These are phyloP conservation scores for Suillus sp. DNA, from an alignment of 768 basidiomycete species.

Conservation along the genomic window DNA sequence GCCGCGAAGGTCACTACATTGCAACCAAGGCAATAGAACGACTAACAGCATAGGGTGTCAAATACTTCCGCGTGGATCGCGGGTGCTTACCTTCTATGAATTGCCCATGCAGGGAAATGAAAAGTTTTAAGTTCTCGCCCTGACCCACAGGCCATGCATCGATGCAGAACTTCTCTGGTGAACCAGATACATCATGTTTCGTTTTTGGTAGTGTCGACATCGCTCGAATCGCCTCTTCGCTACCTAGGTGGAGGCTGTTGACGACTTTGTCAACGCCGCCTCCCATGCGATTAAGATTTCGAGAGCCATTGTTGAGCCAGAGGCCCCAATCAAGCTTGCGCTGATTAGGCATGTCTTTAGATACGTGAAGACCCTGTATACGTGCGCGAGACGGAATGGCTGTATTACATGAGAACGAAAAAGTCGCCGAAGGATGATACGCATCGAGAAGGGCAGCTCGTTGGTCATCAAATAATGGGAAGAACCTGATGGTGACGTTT, in stretches of 20 bases:
- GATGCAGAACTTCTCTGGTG: slow-evolving; percentile 81
- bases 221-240: slow-evolving; percentile 60
- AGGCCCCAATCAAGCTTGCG: slow-evolving; percentile 75
- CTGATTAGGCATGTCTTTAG: slow-evolving; percentile 77
- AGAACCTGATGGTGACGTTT: slow-evolving; percentile 57
- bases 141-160: slow-evolving; percentile 81
- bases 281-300: slow-evolving; percentile 75
- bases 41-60: not conserved
- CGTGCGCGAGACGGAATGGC: slow-evolving; percentile 77
- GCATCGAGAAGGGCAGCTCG: slow-evolving; percentile 66
- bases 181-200: slow-evolving; percentile 77
- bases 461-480: slow-evolving; percentile 80
- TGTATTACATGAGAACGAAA: slow-evolving; percentile 88
- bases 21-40: slow-evolving; percentile 5
- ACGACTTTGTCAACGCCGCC: slow-evolving; percentile 62
- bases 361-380: slow-evolving; percentile 64
- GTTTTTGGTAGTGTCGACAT: slow-evolving; percentile 72
- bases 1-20: not conserved
- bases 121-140: slow-evolving; percentile 54
- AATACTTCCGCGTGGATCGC: slow-evolving; percentile 16
- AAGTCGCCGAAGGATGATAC: slow-evolving; percentile 87
- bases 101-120: slow-evolving; percentile 85
- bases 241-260: slow-evolving; percentile 71
- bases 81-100: slow-evolving; percentile 79
- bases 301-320: slow-evolving; percentile 68